Evolutionary conservation across 1,284 basidiomycete species (phyloP).

Genomic region (Mycena citricolor): DNA sequence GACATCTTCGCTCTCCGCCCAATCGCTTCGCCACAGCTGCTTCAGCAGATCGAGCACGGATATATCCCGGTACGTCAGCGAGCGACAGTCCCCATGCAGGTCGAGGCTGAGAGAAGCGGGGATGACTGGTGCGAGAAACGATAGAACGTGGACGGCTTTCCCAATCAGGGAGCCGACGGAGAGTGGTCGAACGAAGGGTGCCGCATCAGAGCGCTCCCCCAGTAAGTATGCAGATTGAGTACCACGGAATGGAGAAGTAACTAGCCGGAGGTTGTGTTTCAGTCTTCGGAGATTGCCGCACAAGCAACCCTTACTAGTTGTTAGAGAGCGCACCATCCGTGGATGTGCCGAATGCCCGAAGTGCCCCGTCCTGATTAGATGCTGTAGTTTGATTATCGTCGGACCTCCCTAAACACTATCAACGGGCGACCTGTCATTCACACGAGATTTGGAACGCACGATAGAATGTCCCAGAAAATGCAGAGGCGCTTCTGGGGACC

Average conservation of each 20-base stretch:
- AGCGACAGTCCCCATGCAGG: conserved; percentile 44
- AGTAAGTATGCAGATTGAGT: conserved; percentile 48
- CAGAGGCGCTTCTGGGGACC: conserved; percentile 44
- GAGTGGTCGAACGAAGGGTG: conserved; percentile 41
- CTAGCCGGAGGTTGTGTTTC: conserved; percentile 27
- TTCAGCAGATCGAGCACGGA: conserved; percentile 34
- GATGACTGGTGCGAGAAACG: conserved; percentile 44
- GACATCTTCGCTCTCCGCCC: conserved; percentile 48
- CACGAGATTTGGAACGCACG: conserved; percentile 32
- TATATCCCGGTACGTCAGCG: conserved; percentile 39
- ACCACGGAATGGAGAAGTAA: conserved; percentile 50
- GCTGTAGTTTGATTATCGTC: conserved; percentile 49
- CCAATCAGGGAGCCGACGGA: conserved; percentile 42
- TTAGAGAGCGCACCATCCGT: conserved; percentile 49
- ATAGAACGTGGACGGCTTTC: conserved; percentile 41
- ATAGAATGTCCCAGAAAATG: conserved; percentile 59
- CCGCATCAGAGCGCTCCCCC: conserved; percentile 42
- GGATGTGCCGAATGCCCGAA: conserved; percentile 41
- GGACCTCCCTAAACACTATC: conserved; percentile 53
- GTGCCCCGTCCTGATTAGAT: conserved; percentile 40
- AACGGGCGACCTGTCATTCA: too few relatives aligned
- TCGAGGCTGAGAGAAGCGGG: conserved; percentile 41
- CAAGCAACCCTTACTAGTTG: conserved; percentile 35
- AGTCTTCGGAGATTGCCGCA: conserved; percentile 1
- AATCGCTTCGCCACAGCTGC: conserved; percentile 48